Conservation (phyloP, 2,329 filamentous ascomycete genomes). For the Botrytis fabae region DNA sequence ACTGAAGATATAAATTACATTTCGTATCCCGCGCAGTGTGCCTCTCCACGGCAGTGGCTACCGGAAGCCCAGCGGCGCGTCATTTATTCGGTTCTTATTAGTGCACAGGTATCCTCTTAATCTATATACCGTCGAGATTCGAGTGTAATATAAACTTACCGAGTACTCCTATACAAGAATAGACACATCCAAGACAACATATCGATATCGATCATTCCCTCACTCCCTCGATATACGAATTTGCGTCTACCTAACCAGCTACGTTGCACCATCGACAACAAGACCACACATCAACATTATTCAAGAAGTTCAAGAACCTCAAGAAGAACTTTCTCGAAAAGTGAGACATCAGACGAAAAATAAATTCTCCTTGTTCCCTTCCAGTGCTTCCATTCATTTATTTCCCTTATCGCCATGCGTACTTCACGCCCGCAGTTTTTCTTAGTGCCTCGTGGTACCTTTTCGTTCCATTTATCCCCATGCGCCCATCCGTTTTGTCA, state of each 20-base stretch:
- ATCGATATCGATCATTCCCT: not conserved
- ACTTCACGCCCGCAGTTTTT: not conserved
- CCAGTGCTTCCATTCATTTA: not conserved
- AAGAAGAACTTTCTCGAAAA: not conserved
- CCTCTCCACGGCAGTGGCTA: not conserved
- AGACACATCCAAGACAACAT: not conserved
- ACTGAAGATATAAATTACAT: not conserved
- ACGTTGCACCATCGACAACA: not conserved
- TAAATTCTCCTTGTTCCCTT: not conserved
- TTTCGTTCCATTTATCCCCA: not conserved
- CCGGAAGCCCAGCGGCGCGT: no score
- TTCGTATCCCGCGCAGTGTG: not conserved
- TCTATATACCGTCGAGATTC: no score
- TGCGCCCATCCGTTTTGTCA: not conserved
- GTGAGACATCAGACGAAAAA: constrained; percentile 14
- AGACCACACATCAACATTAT: not conserved
- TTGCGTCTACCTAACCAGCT: not conserved
- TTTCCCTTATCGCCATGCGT: constrained; percentile 3
- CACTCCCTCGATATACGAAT: not conserved
- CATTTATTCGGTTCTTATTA: no score
- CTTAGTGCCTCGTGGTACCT: not conserved
- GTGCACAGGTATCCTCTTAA: no score
- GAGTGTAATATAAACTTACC: not conserved
- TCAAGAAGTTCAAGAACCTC: not conserved
- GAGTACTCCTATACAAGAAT: not conserved